These are phyloP conservation scores for Penicillium olsonii DNA, from an alignment of 2,329 filamentous ascomycete species.

Conservation along the genomic window DNA sequence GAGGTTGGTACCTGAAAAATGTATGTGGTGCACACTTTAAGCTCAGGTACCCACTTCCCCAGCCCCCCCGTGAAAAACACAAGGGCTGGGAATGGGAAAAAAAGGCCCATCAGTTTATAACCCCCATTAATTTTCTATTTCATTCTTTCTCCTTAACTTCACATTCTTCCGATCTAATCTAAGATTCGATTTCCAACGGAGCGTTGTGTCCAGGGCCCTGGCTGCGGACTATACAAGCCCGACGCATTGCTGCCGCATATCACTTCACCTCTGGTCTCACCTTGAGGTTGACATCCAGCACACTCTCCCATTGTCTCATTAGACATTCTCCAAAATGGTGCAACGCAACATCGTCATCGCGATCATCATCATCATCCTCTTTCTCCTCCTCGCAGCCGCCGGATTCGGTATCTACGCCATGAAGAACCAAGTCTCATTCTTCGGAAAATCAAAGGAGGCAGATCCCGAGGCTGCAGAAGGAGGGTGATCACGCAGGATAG, in stretches of 20 bases:
- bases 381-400: conserved; percentile 47
- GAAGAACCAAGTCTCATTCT: conserved; percentile 35
- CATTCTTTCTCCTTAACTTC: neutral
- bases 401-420: conserved; percentile 41
- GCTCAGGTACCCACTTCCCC: conserved; percentile 13
- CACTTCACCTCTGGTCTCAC: neutral
- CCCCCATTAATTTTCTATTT: conserved; percentile 16
- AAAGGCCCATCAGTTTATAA: conserved; percentile 8
- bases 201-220: neutral
- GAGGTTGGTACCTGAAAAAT: neutral
- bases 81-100: conserved; percentile 27
- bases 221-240: conserved; percentile 11
- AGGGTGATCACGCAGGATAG: conserved; percentile 10
- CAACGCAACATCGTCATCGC: conserved; percentile 51
- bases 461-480: conserved; percentile 37
- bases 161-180: conserved; percentile 9
- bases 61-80: conserved; percentile 22
- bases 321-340: conserved; percentile 35
- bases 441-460: conserved; percentile 27
- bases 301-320: conserved; percentile 1
- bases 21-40: conserved; percentile 2
- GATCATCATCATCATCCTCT: conserved; percentile 53
- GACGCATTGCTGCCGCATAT: conserved; percentile 2
- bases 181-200: neutral
- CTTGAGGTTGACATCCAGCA: neutral